Percentiles rank a stretch among this genome's conserved stretches.
phyloP scores from a whole-genome alignment of 2,329 filamentous ascomycete genomes.

The Fusarium nurragi region DNA sequence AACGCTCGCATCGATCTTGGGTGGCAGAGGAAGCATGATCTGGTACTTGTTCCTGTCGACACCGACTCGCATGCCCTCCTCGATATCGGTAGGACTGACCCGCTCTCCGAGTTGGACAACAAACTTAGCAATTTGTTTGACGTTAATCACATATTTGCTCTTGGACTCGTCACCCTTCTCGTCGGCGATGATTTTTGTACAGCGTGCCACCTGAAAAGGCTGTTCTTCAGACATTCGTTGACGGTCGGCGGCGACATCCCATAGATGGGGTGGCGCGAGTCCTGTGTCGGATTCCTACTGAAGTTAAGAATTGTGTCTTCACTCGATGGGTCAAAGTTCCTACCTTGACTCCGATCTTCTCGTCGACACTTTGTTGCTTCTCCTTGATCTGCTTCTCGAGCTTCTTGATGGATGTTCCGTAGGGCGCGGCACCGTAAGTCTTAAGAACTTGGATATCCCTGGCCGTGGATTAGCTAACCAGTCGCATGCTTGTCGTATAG shows the following conservation, averaged over 20 bases:
- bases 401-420: constrained; percentile 92
- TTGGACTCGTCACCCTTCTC: constrained; percentile 93
- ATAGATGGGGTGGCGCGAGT: constrained; percentile 96
- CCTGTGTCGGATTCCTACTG: constrained; percentile 96
- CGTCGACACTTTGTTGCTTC: constrained; percentile 96
- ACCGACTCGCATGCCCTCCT: constrained; percentile 98
- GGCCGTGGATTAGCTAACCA: constrained; percentile 41
- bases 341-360: constrained; percentile 93
- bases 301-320: constrained; percentile 31
- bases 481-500: background rate
- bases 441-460: constrained; percentile 99
- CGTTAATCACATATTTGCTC: constrained; percentile 99
- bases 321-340: constrained; percentile 34
- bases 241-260: constrained; percentile 97
- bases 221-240: constrained; percentile 99
- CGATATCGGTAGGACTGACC: constrained; percentile 97
- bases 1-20: constrained; percentile 98
- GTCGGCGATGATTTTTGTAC: constrained; percentile 98
- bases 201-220: constrained; percentile 94
- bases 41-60: constrained; percentile 99
- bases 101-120: constrained; percentile 97
- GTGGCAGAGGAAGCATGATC: constrained; percentile 93
- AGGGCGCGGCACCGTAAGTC: constrained; percentile 97
- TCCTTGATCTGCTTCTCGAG: constrained; percentile 99
- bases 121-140: constrained; percentile 99